Evolutionary conservation across 768 basidiomycete genomes (phyloP), one percentile per base, ranked within the genome.

Genomic region (Favolaschia claudopus): DNA sequence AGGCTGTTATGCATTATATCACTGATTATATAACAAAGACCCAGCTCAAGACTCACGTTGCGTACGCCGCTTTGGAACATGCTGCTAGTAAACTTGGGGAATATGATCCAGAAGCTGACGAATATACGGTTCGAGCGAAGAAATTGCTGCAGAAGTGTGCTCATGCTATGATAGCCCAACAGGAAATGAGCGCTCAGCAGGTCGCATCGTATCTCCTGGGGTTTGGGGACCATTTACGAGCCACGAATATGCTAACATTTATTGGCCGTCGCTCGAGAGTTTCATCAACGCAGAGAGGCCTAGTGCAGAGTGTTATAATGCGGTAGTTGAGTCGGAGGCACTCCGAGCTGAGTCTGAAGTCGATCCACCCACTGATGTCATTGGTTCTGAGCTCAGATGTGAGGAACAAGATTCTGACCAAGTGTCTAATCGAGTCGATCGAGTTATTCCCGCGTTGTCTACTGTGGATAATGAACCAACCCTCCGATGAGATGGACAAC

Each of bases 11-110:
- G 19, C 70, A 65, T 43, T 74, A 74, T 29, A 64, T 74, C 14
- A 73, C 73, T 0, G 73, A 75, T 52, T 75, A 75, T 49, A 72
- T 75, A 20, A 74, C 73, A 0, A 75, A 74, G 45, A 32, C 60
- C 6, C 43, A 58, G 13, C 25, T 72, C 9, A 62, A 66, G 17
- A 47, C 62, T 0, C 62, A 72, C 44, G 55, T 60, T 5, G 54
- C 66, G 14, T 58, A 61, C 9, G 55, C 33, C 0, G 64, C 64
- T 0, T 27, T 65, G 4, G 53, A 55, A 19, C 14, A 31, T 7
- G 32, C 53, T 2, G 53, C 44, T 4, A 55, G 60, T 19, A 66
- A 67, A 22, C 22, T 71, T 8, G 62, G 61, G 6, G 54, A 56
- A 20, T 58, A 32, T 20, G 31, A 62, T 13, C 17, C 43, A 2